Base-by-base conservation (phyloP, 1,284 basidiomycete genomes). In the Ceratobasidium sp. region DNA sequence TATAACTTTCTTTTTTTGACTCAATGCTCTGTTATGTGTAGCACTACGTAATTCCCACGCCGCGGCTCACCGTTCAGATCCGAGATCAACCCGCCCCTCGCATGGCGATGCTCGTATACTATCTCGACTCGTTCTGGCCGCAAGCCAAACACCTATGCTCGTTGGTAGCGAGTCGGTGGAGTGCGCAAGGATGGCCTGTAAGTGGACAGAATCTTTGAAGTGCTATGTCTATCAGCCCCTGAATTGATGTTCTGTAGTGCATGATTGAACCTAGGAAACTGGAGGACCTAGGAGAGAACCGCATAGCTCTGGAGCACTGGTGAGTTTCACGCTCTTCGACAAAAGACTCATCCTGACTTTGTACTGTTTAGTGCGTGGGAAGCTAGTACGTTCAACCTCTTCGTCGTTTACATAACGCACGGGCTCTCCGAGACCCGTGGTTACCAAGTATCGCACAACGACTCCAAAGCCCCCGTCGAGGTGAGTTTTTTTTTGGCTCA, bases 51-150 rank as follows among this genome's bases (percentile, higher is more conserved):
- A 17, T 33, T 2, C 71, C 71, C 12, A 50, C 50, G 3, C 61
- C 61, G 2, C 48, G 15, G 4, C 0, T 56, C 9, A 64, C 15
- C 33, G 20, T 65, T 9, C 48, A 75, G 1, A 2, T 7, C 3
- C 3, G 33, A 0, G 17, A 17, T 26, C 17, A 40, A n/a, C 15
- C 48, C 1, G 62, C 73, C 1, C 73, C 73, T 10, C 62, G 62
- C 33, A 66, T 76, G 62, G 50, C 23, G 13, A 76, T 76, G 73
- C 10, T 76, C 0, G 57, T 76, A 3, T 76, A 66, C 20, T 76
- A 56, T 28, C 40, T 76, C 6, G 73, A 76, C 40, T 52, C 38
- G 64, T 76, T 76, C 40, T 76, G 73, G 73, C 73, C 62, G 0
- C 73, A 76, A 0, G 64, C 62, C 38, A 64, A 66, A 20, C 62